Conservation (phyloP, 2,329 filamentous ascomycete genomes). For the Parasarocladium wereldwijsianum region DNA sequence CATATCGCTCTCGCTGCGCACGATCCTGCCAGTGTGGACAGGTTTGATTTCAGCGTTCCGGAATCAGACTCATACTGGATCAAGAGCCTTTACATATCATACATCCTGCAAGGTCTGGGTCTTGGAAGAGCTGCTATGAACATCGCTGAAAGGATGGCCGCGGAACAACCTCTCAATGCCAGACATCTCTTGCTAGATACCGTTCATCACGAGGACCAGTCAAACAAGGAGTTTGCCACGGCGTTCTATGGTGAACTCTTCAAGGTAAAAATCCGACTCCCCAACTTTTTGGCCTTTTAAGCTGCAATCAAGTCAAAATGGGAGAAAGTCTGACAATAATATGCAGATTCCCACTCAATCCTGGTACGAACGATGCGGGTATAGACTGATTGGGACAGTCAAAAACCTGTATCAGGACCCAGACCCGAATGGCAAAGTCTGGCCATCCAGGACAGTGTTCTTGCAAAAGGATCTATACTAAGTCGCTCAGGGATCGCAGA, state of each 20-base stretch:
- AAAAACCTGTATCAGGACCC: constrained; percentile 2
- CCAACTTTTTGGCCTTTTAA: not conserved
- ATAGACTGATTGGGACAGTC: constrained; percentile 4
- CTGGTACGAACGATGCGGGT: constrained; percentile 6
- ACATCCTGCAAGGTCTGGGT: constrained; percentile 4
- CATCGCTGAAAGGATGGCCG: constrained; percentile 2
- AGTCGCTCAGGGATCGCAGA: too few species aligned
- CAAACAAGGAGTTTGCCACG: constrained; percentile 4
- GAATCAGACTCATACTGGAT: constrained; percentile 3
- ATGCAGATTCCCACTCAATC: constrained; percentile 4
- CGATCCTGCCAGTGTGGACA: constrained; percentile 3
- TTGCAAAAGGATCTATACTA: constrained; percentile 4
- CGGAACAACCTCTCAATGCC: constrained; percentile 4
- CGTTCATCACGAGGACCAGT: constrained; percentile 3
- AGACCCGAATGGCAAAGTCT: constrained; percentile 3
- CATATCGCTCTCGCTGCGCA: constrained; percentile 15
- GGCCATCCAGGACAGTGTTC: constrained; percentile 3
- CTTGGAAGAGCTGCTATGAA: constrained; percentile 5
- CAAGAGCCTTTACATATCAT: constrained; percentile 6
- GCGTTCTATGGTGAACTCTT: constrained; percentile 1
- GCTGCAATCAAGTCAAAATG: not conserved
- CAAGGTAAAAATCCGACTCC: not conserved
- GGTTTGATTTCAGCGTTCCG: not conserved
- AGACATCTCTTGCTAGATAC: constrained; percentile 6
- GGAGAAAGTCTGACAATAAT: not conserved